phyloP scores from a whole-genome alignment of 1,284 basidiomycete species.

The Schizopora paradoxa region DNA sequence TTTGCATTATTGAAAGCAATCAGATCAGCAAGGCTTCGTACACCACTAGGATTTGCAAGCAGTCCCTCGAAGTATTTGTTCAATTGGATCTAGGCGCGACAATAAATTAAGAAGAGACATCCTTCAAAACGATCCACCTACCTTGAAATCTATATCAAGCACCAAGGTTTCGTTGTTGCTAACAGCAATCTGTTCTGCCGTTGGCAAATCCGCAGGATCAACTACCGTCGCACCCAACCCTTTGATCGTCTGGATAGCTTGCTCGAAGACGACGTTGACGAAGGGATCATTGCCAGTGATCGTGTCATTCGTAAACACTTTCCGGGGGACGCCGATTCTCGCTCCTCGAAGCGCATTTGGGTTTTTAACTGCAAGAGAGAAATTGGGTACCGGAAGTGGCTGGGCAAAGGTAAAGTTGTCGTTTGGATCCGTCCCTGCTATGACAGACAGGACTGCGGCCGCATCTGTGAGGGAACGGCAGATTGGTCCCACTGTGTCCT shows the following conservation, averaged over 20 bases:
- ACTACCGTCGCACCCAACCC: slow-evolving; percentile 53
- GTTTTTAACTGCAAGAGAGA: slow-evolving; percentile 45
- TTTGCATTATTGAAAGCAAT: slow-evolving; percentile 51
- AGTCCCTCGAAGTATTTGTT: slow-evolving; percentile 42
- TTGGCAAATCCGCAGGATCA: slow-evolving; percentile 58
- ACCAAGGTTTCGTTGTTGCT: slow-evolving; percentile 53
- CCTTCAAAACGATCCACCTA: slow-evolving; percentile 15
- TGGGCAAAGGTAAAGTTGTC: slow-evolving; percentile 60
- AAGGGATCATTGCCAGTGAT: slow-evolving; percentile 39
- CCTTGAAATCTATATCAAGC: slow-evolving; percentile 54
- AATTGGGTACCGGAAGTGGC: slow-evolving; percentile 49
- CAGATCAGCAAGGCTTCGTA: slow-evolving; percentile 47
- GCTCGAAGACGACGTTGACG: slow-evolving; percentile 43
- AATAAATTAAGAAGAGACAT: neutral
- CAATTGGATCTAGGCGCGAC: slow-evolving; percentile 39
- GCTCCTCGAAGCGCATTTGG: slow-evolving; percentile 46
- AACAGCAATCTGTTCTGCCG: slow-evolving; percentile 43
- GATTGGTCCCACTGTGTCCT: slow-evolving; percentile 63
- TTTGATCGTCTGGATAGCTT: slow-evolving; percentile 42
- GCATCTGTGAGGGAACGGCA: slow-evolving; percentile 54
- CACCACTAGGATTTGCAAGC: slow-evolving; percentile 45
- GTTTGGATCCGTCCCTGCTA: slow-evolving; percentile 53
- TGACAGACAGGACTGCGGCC: slow-evolving; percentile 51
- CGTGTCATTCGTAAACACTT: slow-evolving; percentile 39
- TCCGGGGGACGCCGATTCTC: slow-evolving; percentile 53